Percentiles rank a stretch among this genome's conserved stretches.
These are phyloP conservation scores for Pyronema domesticum DNA, from an alignment of 495 filamentous ascomycete genomes.

Conservation along the genomic window DNA sequence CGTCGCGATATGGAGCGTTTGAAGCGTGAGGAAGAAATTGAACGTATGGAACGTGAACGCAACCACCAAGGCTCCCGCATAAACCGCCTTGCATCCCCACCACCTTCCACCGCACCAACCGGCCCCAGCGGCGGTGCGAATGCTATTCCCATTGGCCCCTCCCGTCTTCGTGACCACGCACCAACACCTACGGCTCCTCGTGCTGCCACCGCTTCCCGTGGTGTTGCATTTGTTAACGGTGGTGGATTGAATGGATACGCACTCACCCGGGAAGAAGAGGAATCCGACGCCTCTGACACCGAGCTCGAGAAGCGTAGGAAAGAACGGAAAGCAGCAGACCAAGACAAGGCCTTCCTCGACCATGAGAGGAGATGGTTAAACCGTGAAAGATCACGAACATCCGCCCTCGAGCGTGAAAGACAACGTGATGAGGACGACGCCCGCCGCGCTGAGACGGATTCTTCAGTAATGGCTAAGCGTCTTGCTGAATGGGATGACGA, in stretches of 20 bases:
- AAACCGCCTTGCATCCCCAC: constrained; percentile 49
- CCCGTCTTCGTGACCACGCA: constrained; percentile 14
- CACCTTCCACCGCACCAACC: constrained; percentile 37
- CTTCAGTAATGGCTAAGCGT: constrained; percentile 52
- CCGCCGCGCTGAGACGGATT: constrained; percentile 35
- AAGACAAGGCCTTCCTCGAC: constrained; percentile 67
- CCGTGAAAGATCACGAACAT: constrained; percentile 63
- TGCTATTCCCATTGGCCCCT: constrained; percentile 69
- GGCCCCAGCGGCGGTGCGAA: constrained; percentile 60
- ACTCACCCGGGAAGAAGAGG: constrained; percentile 59
- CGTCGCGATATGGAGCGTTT: constrained; percentile 75
- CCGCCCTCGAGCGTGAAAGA: constrained; percentile 67
- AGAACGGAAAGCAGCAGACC: constrained; percentile 52
- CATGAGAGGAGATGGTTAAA: constrained; percentile 81
- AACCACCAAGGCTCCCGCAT: constrained; percentile 40
- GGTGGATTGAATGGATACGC: constrained; percentile 44
- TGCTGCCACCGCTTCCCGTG: constrained; percentile 43
- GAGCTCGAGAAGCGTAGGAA: constrained; percentile 61
- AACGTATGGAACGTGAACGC: constrained; percentile 63
- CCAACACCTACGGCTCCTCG: constrained; percentile 8
- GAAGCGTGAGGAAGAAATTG: constrained; percentile 74
- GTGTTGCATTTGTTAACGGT: constrained; percentile 77
- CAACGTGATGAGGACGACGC: constrained; percentile 60
- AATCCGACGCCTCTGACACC: constrained; percentile 71
- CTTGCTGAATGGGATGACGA: constrained; percentile 83